These are phyloP conservation scores for Phyllosticta citrichinensis DNA, from an alignment of 2,329 filamentous ascomycete genomes.

Conservation along the genomic window DNA sequence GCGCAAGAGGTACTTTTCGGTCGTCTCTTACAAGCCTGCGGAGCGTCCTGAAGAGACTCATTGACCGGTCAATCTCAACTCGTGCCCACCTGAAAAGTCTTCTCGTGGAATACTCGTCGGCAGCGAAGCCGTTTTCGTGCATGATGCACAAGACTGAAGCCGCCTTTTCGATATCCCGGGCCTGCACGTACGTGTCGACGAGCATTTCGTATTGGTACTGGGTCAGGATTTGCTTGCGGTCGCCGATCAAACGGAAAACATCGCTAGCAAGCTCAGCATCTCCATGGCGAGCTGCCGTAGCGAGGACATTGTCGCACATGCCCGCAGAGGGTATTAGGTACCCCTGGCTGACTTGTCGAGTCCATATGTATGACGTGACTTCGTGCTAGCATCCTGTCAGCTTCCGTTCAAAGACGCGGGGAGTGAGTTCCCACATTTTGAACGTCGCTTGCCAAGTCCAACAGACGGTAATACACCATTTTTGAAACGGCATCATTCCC, in stretches of 20 bases:
- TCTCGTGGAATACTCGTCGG: constrained; percentile 51
- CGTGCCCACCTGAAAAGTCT: constrained; percentile 50
- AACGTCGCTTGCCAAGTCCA: constrained; percentile 62
- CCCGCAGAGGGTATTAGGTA: constrained; percentile 56
- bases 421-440: constrained; percentile 39
- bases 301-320: constrained; percentile 58
- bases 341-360: constrained; percentile 47
- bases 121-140: constrained; percentile 50
- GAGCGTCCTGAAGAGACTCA: constrained; percentile 47
- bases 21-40: constrained; percentile 42
- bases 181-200: constrained; percentile 56
- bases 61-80: constrained; percentile 31
- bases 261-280: constrained; percentile 61
- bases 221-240: constrained; percentile 47
- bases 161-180: constrained; percentile 53
- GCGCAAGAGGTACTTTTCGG: constrained; percentile 41
- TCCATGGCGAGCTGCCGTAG: constrained; percentile 57
- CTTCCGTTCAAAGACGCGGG: no score
- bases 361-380: constrained; percentile 63
- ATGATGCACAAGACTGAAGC: constrained; percentile 66
- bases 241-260: constrained; percentile 56
- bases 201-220: constrained; percentile 72
- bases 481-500: constrained; percentile 13
- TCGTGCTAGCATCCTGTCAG: constrained; percentile 39
- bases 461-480: constrained; percentile 55